A percentile compares a stretch with the other conserved stretches of the same genome.
Conservation (phyloP, 169 alveolate genomes). For the Plasmodium vivax region DNA sequence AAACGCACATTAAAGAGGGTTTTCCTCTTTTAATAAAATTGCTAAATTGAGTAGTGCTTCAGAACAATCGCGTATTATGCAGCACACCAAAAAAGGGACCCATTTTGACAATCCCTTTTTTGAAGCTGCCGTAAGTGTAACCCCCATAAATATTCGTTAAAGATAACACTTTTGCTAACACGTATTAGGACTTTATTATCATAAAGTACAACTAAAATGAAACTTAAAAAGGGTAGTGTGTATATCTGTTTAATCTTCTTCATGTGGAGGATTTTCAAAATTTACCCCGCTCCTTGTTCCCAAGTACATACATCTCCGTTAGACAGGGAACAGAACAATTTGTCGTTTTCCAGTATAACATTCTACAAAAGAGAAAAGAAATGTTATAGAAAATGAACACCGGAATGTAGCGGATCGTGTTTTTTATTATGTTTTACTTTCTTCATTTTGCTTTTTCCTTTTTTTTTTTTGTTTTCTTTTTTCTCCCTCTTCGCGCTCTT, state of each 20-base stretch:
- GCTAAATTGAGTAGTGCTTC: not conserved
- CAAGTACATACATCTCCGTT: constrained; percentile 43
- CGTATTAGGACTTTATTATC: not conserved
- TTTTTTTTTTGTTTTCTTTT: constrained; percentile 15
- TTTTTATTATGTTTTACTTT: not conserved
- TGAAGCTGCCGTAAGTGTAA: not conserved
- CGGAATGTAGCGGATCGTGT: not conserved
- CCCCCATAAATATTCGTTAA: constrained; percentile 5
- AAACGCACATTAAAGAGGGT: not conserved
- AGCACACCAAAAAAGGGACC: not conserved
- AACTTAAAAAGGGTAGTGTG: not conserved
- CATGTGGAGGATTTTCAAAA: not conserved
- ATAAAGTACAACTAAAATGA: not conserved
- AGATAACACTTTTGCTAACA: not conserved
- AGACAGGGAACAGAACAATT: constrained; percentile 41
- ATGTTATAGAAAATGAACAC: constrained; percentile 4
- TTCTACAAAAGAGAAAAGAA: constrained; percentile 22
- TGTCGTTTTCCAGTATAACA: constrained; percentile 41
- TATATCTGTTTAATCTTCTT: not conserved
- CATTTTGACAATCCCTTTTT: not conserved
- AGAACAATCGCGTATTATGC: not conserved
- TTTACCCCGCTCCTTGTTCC: constrained; percentile 23
- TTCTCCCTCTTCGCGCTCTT: not conserved
- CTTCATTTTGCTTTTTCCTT: not conserved
- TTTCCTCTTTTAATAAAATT: not conserved